Evolutionary conservation across 768 basidiomycete genomes (phyloP), one percentile per base, ranked within the genome.

Genomic region (Exidia glandulosa): DNA sequence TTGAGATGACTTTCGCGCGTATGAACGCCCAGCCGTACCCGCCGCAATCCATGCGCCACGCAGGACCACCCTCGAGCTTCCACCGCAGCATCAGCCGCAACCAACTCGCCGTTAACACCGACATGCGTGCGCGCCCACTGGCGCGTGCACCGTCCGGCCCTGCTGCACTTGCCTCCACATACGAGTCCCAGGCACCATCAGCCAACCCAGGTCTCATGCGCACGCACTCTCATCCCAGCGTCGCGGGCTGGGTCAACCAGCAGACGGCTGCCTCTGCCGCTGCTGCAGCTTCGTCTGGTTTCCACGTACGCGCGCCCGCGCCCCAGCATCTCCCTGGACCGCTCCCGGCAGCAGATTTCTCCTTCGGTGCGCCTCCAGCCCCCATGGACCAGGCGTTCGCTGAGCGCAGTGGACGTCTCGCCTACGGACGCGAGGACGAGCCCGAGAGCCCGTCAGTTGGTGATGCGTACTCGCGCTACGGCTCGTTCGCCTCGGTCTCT

Each of bases 301-400:
- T 47, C 58, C n/a, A n/a, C n/a, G 25, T 45, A 56, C 59, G 31
- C 55, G 55, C 30, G n/a, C 45, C 60, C 13, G 33, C 29, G 32
- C 50, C 58, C 30, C 50, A 25, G 47, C 56, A 47, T 16, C 33
- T 34, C 47, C 23, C 63, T 16, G 63, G 63, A 32, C 63, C 63
- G 4, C 62, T 64, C 30, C 63, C 63, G 2, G 56, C 52, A 19
- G 30, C 45, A 3, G 63, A 63, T 60, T 64, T 64, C 56, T 52
- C 56, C 48, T 64, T 64, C 30, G 63, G 63, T 37, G 57, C 54
- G 16, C 52, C 56, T 30, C 33, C 32, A 13, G 48, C 47, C 16
- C 16, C 32, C 29, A 16, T 16, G n/a, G 34, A 31, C 16, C 32
- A 56, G 23, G n/a, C n/a, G n/a, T n/a, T n/a, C n/a, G n/a, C n/a